Conservation (phyloP, 768 basidiomycete species). For the Ephemerocybe angulata region DNA sequence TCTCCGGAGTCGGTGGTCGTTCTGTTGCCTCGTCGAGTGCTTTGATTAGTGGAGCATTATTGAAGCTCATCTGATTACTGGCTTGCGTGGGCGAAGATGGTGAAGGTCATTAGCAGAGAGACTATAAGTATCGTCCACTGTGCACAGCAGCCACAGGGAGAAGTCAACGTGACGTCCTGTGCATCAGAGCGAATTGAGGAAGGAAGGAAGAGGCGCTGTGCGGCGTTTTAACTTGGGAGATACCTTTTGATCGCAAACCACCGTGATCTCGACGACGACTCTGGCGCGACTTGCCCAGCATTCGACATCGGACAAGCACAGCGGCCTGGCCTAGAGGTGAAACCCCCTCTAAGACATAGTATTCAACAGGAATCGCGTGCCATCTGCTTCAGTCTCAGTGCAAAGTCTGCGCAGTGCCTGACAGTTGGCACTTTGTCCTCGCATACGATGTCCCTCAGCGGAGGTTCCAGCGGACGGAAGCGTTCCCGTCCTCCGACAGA, state of each 20-base stretch:
- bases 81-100: no score
- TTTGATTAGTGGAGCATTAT: constrained; percentile 45
- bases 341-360: no score
- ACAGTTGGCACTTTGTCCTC: no score
- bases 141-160: background rate
- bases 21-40: constrained; percentile 29
- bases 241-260: no score
- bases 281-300: no score
- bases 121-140: background rate
- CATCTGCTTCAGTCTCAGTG: no score
- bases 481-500: background rate
- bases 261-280: no score
- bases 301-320: no score
- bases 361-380: no score
- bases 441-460: no score
- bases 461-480: background rate
- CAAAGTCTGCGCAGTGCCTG: no score
- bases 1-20: background rate
- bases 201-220: background rate
- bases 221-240: background rate
- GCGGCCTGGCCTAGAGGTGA: no score
- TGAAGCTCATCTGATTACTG: constrained; percentile 39
- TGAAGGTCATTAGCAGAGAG: background rate
- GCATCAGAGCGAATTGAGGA: background rate
- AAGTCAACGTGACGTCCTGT: background rate